phyloP scores from a whole-genome alignment of 768 basidiomycete species.

The Leccinum uliginosum region DNA sequence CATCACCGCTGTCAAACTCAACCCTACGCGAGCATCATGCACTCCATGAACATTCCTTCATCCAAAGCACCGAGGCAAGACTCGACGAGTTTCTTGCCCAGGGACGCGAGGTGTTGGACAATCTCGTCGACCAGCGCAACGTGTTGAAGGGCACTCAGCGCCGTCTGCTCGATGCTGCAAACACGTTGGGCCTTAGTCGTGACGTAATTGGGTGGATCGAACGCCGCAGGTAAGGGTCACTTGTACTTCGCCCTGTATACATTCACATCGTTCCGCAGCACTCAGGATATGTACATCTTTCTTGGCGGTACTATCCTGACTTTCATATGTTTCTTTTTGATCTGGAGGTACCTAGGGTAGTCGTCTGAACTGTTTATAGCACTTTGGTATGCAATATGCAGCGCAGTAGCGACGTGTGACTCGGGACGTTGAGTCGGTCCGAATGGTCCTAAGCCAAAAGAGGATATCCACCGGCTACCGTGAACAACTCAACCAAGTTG shows the following conservation, averaged over 20 bases:
- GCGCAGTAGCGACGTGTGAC: slow-evolving; percentile 2
- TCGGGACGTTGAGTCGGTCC: neutral
- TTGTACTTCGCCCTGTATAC: neutral
- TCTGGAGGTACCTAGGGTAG: slow-evolving; percentile 84
- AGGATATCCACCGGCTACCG: neutral
- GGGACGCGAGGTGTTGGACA: slow-evolving; percentile 87
- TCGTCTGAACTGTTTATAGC: slow-evolving; percentile 6
- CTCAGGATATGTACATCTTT: slow-evolving; percentile 95
- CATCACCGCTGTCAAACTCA: slow-evolving; percentile 51
- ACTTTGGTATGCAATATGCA: neutral
- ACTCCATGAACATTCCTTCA: slow-evolving; percentile 83
- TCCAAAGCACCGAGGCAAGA: slow-evolving; percentile 74
- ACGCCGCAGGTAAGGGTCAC: slow-evolving; percentile 63
- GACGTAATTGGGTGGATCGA: slow-evolving; percentile 98
- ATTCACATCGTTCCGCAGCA: slow-evolving; percentile 44
- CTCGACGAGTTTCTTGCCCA: slow-evolving; percentile 92
- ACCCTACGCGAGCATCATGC: slow-evolving; percentile 71
- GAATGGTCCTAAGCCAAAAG: slow-evolving; percentile 7
- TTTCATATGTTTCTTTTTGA: slow-evolving; percentile 89
- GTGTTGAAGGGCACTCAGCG: slow-evolving; percentile 94
- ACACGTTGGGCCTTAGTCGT: slow-evolving; percentile 89
- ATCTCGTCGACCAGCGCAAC: slow-evolving; percentile 87
- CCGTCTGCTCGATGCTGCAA: slow-evolving; percentile 83
- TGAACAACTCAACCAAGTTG: neutral
- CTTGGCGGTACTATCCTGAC: slow-evolving; percentile 80